Evolutionary conservation across 352 stramenopile genomes (phyloP), one percentile per base, ranked within the genome.

Genomic region (Phytophthora cryptogea): DNA sequence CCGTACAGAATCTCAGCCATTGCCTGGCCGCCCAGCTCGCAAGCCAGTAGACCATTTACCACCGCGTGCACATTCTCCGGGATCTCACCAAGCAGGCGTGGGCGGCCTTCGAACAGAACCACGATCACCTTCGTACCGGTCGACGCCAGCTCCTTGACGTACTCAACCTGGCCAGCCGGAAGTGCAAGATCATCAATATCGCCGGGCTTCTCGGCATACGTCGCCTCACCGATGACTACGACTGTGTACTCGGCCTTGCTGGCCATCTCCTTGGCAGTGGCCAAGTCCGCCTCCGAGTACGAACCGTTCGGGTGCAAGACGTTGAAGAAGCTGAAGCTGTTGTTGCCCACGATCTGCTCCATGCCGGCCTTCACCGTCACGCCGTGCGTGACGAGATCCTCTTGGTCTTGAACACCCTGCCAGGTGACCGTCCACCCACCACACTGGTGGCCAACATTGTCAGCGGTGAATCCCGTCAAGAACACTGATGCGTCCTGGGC

Each of bases 1-100:
- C 83, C 86, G 47, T 83, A 84, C 11, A 93, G 32, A 43, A 94
- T 78, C 54, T 94, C 78, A 7, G 86, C 78, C 27, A 94, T 80
- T 10, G 81, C 85, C 52, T 87, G 70, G 2, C 86, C 86, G n/a
- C 85, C 85, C 7, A 72, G 54, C 28, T 88, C 76, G 5, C 86
- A 80, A 3, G 82, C 76, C 8, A 94, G 62, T 52, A 88, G 74
- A 2, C 63, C 83, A 31, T 90, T 52, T 16, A 95, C 62, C 20
- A 94, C 76, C 16, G 78, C 86, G 39, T 87, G 63, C 17, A 83
- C 84, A 20, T 53, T 43, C 11, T 74, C 61, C 0, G 69, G 35
- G n/a, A 86, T 47, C 13, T 63, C 76, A 9, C 53, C 60, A 5
- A 95, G 69, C 11, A 94, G 54, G 7, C 86, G 72, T 26, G 82